Evolutionary conservation across 2,329 filamentous ascomycete species (phyloP), one percentile per base, ranked within the genome.

Genomic region (Chrysoporthe cubensis): DNA sequence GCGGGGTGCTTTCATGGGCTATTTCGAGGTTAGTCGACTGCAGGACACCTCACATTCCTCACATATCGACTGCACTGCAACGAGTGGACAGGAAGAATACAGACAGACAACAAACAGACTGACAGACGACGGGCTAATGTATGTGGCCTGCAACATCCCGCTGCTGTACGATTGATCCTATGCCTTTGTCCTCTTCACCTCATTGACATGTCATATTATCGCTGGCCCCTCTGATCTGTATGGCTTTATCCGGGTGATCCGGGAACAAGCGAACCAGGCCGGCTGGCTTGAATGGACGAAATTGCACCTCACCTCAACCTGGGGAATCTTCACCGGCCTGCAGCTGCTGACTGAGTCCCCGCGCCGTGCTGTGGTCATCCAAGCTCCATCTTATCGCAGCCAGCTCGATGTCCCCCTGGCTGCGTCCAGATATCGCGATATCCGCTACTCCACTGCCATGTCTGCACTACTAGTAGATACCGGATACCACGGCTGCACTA

Each of bases 101-200:
- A 26, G 26, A 26, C 26, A 26, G 26, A 26, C 26, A 26, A 26
- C 26, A 26, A 26, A 26, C 26, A 26, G 26, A 26, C 26, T 26
- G 26, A 32, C 48, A 52, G n/a, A 52, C 48, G 21, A 52, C 48
- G 9, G 13, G 32, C 37, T 9, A 18, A 64, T 21, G n/a, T 42
- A 13, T 34, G 40, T 46, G 14, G 62, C 32, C 62, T 44, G 26
- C 34, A 46, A 57, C 11, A 40, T 37, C 42, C 16, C 50, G 44
- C 42, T 32, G 26, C 44, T 3, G 26, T 52, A 44, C 16, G 37
- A 14, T 46, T 26, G 13, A 18, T 57, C 14, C 37, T 16, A 54
- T 58, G 52, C 62, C 62, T 57, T 37, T 42, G 32, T 21, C 40
- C 40, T 64, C 62, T 64, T 40, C 44, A 54, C 56, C 62, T 16